Evolutionary conservation across 805 yeast species (phyloP).

Genomic region (Metschnikowia shivogae): DNA sequence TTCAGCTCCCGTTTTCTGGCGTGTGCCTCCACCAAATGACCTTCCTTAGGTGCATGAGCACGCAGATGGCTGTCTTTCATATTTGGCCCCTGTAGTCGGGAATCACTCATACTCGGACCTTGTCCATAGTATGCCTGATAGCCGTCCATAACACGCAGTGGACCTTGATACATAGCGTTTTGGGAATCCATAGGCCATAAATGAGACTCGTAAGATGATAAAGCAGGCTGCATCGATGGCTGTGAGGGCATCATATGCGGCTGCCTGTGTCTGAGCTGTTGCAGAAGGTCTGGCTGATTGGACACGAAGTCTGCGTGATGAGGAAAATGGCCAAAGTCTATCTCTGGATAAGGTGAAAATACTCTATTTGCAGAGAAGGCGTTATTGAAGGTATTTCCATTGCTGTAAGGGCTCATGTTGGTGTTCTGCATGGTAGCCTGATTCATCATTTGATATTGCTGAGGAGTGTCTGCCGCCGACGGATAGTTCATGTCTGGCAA

Average conservation of each 20-base stretch:
- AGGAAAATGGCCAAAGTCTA: slow-evolving; percentile 19
- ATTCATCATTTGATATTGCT: not conserved
- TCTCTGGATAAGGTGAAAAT: slow-evolving; percentile 5
- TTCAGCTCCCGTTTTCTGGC: not conserved
- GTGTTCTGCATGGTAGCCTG: not conserved
- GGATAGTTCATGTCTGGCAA: not conserved
- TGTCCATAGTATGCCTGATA: not conserved
- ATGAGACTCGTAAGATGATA: not conserved
- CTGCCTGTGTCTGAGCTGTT: slow-evolving; percentile 36
- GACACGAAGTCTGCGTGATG: slow-evolving; percentile 29
- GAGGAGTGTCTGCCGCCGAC: not conserved
- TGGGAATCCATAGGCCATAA: slow-evolving; percentile 1
- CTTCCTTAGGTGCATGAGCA: not conserved
- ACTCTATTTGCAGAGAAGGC: not conserved
- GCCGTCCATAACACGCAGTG: not conserved
- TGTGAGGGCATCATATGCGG: slow-evolving; percentile 6
- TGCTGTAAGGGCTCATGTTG: not conserved
- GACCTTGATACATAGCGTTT: not conserved
- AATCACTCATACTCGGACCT: not conserved
- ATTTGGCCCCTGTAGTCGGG: not conserved
- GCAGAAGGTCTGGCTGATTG: slow-evolving; percentile 29
- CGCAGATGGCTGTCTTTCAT: no score
- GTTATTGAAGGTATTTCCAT: not conserved
- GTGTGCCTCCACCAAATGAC: not conserved
- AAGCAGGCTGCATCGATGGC: not conserved